Percentiles rank a stretch among this genome's conserved stretches.
Evolutionary conservation across 2,329 filamentous ascomycete genomes (phyloP).

Genomic region (Penicillium concentricum): DNA sequence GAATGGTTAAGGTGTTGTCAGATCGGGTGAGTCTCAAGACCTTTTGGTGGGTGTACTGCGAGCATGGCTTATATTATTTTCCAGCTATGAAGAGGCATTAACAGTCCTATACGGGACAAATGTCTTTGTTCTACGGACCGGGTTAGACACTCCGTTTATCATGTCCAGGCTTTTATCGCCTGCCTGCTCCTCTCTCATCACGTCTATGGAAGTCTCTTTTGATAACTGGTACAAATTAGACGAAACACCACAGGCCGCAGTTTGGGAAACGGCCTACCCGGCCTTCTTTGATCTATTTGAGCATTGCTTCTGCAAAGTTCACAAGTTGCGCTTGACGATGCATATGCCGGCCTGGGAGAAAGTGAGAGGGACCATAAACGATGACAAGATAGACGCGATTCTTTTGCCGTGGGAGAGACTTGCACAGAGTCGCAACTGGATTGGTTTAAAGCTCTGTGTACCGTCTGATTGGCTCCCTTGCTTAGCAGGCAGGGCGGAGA

Average conservation of each 20-base stretch:
- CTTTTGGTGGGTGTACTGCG: neutral
- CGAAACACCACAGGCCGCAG: neutral
- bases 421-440: conserved; percentile 1
- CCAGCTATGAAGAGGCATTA: conserved; percentile 7
- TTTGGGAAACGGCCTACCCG: neutral
- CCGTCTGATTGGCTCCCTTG: conserved; percentile 4
- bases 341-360: neutral
- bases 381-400: neutral
- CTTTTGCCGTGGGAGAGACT: neutral
- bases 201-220: conserved; percentile 1
- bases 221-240: neutral
- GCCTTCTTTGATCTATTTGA: neutral
- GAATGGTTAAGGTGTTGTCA: conserved; percentile 51
- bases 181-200: neutral
- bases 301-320: neutral
- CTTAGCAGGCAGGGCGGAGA: neutral
- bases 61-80: neutral
- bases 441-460: conserved; percentile 4
- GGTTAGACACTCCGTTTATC: conserved; percentile 1
- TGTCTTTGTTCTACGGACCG: conserved; percentile 2
- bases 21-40: neutral
- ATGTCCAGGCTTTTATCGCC: conserved; percentile 5
- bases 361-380: neutral
- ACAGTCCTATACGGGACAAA: conserved; percentile 8
- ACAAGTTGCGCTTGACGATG: conserved; percentile 1